A percentile compares a stretch with the other conserved stretches of the same genome.
These are phyloP conservation scores for Lunularia cruciata DNA, from an alignment of 225 moss, liverwort and hornwort genomes.

Conservation along the genomic window DNA sequence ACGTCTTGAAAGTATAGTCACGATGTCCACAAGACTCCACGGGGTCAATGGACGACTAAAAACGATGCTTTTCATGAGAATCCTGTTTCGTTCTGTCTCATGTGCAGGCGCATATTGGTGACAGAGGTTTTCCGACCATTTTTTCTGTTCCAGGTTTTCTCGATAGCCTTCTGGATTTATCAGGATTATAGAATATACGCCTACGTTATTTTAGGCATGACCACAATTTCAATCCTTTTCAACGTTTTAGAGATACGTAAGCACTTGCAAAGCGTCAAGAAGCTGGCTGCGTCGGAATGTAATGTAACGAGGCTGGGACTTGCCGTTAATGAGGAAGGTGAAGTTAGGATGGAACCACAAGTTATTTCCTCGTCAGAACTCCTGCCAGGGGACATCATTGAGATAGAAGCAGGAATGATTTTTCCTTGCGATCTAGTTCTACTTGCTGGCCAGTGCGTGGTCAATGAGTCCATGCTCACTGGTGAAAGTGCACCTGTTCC, in stretches of 20 bases:
- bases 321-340: background rate
- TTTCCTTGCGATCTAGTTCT: constrained; percentile 11
- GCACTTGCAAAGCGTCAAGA: background rate
- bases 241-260: constrained; percentile 7
- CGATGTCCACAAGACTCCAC: background rate
- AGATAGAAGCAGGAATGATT: constrained; percentile 11
- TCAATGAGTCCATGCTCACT: constrained; percentile 14
- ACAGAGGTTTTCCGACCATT: constrained; percentile 17
- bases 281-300: constrained; percentile 7
- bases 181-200: constrained; percentile 5
- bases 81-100: background rate
- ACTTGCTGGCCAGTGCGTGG: constrained; percentile 16
- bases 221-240: constrained; percentile 4
- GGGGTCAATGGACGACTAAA: background rate
- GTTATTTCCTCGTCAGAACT: background rate
- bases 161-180: constrained; percentile 11
- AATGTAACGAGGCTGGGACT: background rate
- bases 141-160: constrained; percentile 17
- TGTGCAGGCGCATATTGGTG: constrained; percentile 17
- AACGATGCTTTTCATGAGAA: background rate
- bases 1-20: background rate
- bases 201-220: constrained; percentile 14
- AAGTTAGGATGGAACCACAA: background rate
- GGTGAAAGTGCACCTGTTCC: constrained; percentile 16
- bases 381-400: constrained; percentile 7